Base-by-base conservation (phyloP, 768 basidiomycete genomes). In the Arthromyces matolae region DNA sequence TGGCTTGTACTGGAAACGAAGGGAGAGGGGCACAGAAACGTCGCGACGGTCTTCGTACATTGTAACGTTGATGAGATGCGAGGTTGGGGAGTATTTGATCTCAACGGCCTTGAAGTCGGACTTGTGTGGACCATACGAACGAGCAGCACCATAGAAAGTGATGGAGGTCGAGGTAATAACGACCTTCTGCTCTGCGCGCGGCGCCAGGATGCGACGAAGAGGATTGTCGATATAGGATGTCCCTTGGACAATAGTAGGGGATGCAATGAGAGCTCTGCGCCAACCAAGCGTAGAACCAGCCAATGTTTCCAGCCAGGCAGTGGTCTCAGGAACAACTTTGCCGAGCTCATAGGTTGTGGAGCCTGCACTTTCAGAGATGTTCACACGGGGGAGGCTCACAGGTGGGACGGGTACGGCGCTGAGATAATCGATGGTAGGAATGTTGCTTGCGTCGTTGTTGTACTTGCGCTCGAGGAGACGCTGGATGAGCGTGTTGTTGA, bases 401-500 rank as follows among this genome's bases (percentile, higher is more conserved):
- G 58, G 55, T 62, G 52, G 16, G 71, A 47, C 59, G 19, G 80
- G 73, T 5, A 64, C 55, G 28, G 68, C 67, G 36, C 80, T 76
- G 44, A 99, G 83, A 65, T 94, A 98, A 60, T 94, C 95, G 56
- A 90, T 62, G 7, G 73, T 74, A 2, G 96, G 96, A 42, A 98
- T 78, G 43, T 78, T 77, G 48, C 73, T 78, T 57, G 71, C 73
- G 62, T 97, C 90, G 14, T 86, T 86, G 42, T 63, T 75, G 61
- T 98, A 98, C 51, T 78, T 81, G 47, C 80, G 78, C 38, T 88
- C 78, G 13, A 96, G 76, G 35, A 97, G 79, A 59, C 84, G 89
- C 58, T 83, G 65, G 45, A 89, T 81, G 46, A 99, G 88, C 13
- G 73, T 69, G 13, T 78, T 69, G 58, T 91, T 86, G 68, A 98